Percentiles rank a stretch among this genome's conserved stretches.
phyloP scores from a whole-genome alignment of 345 rosid genomes.

The Litchi chinensis region DNA sequence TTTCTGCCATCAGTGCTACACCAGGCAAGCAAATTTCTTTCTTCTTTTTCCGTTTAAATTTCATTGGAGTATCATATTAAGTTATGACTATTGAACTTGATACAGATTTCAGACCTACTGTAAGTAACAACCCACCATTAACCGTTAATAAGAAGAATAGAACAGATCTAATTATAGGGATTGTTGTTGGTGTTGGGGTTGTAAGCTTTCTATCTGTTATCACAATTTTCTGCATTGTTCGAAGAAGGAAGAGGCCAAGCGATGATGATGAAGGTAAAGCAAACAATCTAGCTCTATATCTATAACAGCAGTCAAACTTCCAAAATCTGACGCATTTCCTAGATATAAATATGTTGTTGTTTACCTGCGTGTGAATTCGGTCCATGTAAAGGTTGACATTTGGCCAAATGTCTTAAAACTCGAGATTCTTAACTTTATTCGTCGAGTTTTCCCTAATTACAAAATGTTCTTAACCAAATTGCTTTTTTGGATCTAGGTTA shows the following conservation, averaged over 20 bases:
- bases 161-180: slow-evolving; percentile 56
- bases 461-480: not conserved
- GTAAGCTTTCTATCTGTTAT: slow-evolving; percentile 33
- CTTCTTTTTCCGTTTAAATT: not conserved
- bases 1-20: slow-evolving; percentile 62
- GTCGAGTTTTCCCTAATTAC: not conserved
- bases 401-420: not conserved
- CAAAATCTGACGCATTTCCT: not conserved
- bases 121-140: slow-evolving; percentile 46
- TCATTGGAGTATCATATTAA: not conserved
- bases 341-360: not conserved
- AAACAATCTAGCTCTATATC: not conserved
- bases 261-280: slow-evolving; percentile 62
- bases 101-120: slow-evolving; percentile 73
- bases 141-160: slow-evolving; percentile 26
- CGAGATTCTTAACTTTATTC: not conserved
- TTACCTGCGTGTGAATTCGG: not conserved
- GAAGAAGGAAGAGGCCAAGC: slow-evolving; percentile 39
- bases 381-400: not conserved
- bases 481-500: not conserved
- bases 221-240: slow-evolving; percentile 32
- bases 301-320: not conserved
- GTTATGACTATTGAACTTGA: slow-evolving; percentile 20
- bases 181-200: slow-evolving; percentile 46
- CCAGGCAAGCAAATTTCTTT: slow-evolving; percentile 43